Conservation (phyloP, 2,329 filamentous ascomycete genomes). For the Chaetothyriales sp. region DNA sequence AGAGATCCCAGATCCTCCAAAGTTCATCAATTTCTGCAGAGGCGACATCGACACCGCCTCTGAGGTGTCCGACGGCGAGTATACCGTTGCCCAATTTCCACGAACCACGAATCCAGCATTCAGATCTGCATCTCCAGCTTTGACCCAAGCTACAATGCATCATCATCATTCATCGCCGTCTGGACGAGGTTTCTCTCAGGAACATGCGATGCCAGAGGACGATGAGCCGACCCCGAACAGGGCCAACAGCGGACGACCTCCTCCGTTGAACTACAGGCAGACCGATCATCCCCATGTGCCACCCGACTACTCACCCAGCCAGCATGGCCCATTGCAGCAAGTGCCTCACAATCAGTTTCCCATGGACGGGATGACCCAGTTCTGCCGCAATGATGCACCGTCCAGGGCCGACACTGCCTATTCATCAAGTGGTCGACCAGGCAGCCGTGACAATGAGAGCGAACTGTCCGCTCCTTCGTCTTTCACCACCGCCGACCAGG, state of each 20-base stretch:
- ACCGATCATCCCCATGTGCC: slow-evolving; percentile 19
- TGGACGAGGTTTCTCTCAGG: neutral
- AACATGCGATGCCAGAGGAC: slow-evolving; percentile 18
- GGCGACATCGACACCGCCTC: slow-evolving; percentile 74
- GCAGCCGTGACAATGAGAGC: slow-evolving; percentile 76
- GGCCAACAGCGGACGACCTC: slow-evolving; percentile 14
- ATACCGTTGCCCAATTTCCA: slow-evolving; percentile 91
- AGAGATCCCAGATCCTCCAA: slow-evolving; percentile 91
- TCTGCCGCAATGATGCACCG: slow-evolving; percentile 60
- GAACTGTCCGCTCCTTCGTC: slow-evolving; percentile 83
- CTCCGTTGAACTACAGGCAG: slow-evolving; percentile 15
- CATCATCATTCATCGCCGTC: slow-evolving; percentile 5
- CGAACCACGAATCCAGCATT: slow-evolving; percentile 91
- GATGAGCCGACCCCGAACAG: slow-evolving; percentile 11
- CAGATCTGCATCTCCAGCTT: slow-evolving; percentile 78
- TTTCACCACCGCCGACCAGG: slow-evolving; percentile 68
- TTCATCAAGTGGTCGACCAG: slow-evolving; percentile 57
- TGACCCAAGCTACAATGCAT: slow-evolving; percentile 25
- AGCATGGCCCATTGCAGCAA: slow-evolving; percentile 48
- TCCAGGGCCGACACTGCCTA: slow-evolving; percentile 52
- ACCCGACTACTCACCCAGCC: slow-evolving; percentile 39
- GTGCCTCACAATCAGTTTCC: slow-evolving; percentile 90
- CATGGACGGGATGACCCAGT: slow-evolving; percentile 92
- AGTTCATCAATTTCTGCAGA: slow-evolving; percentile 96
- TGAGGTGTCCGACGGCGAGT: slow-evolving; percentile 68